phyloP scores from a whole-genome alignment of 345 rosid genomes.

The Euphorbia peplus region DNA sequence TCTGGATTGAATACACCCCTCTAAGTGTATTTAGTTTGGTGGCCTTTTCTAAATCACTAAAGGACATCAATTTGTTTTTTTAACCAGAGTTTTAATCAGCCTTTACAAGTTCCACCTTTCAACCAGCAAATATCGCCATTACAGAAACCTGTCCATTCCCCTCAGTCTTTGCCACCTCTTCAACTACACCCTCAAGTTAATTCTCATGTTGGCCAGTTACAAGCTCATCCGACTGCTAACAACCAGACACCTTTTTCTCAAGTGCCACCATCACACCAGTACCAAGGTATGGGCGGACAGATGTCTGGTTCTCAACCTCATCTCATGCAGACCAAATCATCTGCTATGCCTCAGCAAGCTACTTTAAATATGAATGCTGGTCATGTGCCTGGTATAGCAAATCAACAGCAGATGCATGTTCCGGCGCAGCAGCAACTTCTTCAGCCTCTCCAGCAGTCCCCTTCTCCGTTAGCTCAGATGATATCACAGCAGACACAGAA shows the following conservation, averaged over 20 bases:
- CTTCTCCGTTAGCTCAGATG: constrained; percentile 90
- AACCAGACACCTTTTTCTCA: constrained; percentile 48
- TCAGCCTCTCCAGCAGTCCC: constrained; percentile 77
- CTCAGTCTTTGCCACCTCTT: constrained; percentile 49
- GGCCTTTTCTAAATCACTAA: constrained; percentile 10
- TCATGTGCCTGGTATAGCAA: constrained; percentile 39
- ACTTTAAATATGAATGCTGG: constrained; percentile 48
- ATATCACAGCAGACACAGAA: constrained; percentile 84
- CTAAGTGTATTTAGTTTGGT: too few relatives aligned
- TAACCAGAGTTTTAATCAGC: constrained; percentile 41
- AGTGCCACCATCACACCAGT: constrained; percentile 45
- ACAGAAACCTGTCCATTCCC: constrained; percentile 59
- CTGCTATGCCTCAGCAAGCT: constrained; percentile 41
- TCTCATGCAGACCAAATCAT: constrained; percentile 44
- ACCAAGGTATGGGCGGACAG: constrained; percentile 45
- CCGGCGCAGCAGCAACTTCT: constrained; percentile 53
- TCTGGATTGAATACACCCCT: too few relatives aligned
- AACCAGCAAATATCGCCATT: constrained; percentile 61
- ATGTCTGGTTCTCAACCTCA: constrained; percentile 52
- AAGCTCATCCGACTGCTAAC: constrained; percentile 29
- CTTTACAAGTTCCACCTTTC: constrained; percentile 36
- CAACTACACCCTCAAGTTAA: constrained; percentile 46
- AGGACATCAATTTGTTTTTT: background rate
- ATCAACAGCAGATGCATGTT: constrained; percentile 49
- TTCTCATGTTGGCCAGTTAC: constrained; percentile 33